Evolutionary conservation across 2,329 filamentous ascomycete genomes (phyloP).

Genomic region (Onygenales sp.): DNA sequence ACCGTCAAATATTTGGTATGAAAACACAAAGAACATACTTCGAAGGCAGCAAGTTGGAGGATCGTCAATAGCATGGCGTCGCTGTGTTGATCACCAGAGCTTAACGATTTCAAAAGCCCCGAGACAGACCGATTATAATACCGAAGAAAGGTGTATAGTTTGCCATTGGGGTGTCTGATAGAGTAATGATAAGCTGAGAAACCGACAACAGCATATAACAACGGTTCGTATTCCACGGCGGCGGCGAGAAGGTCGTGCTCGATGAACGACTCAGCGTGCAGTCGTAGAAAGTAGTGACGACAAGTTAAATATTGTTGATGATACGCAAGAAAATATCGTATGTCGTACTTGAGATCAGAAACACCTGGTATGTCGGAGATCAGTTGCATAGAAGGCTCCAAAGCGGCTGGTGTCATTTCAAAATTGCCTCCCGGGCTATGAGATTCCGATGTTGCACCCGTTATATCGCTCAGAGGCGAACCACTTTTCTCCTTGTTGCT

Average conservation of each 20-base stretch:
- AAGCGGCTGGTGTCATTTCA: constrained; percentile 5
- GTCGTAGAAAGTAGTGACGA: constrained; percentile 72
- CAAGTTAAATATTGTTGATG: constrained; percentile 67
- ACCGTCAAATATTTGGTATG: not conserved
- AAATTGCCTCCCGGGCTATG: constrained; percentile 18
- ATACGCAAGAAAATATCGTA: constrained; percentile 71
- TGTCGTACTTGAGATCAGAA: constrained; percentile 45
- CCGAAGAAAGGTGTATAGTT: constrained; percentile 70
- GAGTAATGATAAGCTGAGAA: constrained; percentile 84
- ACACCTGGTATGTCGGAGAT: constrained; percentile 16
- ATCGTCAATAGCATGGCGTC: constrained; percentile 76
- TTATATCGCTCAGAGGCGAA: constrained; percentile 44
- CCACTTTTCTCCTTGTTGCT: constrained; percentile 35
- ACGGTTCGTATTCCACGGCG: constrained; percentile 66
- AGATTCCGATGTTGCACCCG: constrained; percentile 25
- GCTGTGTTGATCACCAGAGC: constrained; percentile 59
- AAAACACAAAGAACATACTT: constrained; percentile 48
- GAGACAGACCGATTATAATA: constrained; percentile 88
- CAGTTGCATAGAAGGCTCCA: constrained; percentile 14
- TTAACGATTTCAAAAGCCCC: constrained; percentile 61
- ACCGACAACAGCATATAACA: constrained; percentile 77
- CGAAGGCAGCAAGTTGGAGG: constrained; percentile 83
- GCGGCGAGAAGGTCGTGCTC: constrained; percentile 59
- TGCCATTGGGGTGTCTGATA: constrained; percentile 58
- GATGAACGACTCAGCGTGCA: constrained; percentile 64